Percentiles rank a stretch among this genome's conserved stretches.
Evolutionary conservation across 805 yeast genomes (phyloP).

Genomic region (Yamadazyma tumulicola): DNA sequence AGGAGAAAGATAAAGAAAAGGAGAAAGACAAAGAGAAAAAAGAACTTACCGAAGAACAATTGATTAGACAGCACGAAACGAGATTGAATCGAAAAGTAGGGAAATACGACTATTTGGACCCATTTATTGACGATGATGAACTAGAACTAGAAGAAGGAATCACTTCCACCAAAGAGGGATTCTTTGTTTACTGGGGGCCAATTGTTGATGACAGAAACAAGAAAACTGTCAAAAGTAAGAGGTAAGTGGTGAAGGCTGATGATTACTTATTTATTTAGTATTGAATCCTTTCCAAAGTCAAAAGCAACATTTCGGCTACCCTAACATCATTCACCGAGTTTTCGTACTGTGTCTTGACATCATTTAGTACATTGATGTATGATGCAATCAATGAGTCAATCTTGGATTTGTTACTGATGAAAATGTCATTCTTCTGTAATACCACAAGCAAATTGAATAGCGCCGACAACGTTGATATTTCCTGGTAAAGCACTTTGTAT

Average conservation of each 20-base stretch:
- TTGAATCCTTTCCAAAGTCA: conserved; percentile 35
- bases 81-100: conserved; percentile 73
- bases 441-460: conserved; percentile 52
- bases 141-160: conserved; percentile 90
- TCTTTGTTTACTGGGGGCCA: conserved; percentile 93
- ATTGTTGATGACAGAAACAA: conserved; percentile 54
- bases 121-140: conserved; percentile 95
- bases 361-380: conserved; percentile 23
- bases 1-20: conserved; percentile 20
- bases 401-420: conserved; percentile 13
- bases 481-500: conserved; percentile 17
- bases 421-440: conserved; percentile 20
- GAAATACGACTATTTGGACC: conserved; percentile 88
- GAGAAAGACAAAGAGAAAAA: conserved; percentile 39
- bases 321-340: conserved; percentile 19
- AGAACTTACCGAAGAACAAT: conserved; percentile 39
- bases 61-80: conserved; percentile 42
- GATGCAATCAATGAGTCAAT: conserved; percentile 17
- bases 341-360: conserved; percentile 12
- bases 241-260: background rate
- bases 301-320: conserved; percentile 30
- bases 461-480: conserved; percentile 47
- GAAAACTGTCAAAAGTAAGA: conserved; percentile 12
- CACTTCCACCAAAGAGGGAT: conserved; percentile 90
- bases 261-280: background rate